Conservation (phyloP, 371 early-diverging fungal species). For the Mucor mucedo region DNA sequence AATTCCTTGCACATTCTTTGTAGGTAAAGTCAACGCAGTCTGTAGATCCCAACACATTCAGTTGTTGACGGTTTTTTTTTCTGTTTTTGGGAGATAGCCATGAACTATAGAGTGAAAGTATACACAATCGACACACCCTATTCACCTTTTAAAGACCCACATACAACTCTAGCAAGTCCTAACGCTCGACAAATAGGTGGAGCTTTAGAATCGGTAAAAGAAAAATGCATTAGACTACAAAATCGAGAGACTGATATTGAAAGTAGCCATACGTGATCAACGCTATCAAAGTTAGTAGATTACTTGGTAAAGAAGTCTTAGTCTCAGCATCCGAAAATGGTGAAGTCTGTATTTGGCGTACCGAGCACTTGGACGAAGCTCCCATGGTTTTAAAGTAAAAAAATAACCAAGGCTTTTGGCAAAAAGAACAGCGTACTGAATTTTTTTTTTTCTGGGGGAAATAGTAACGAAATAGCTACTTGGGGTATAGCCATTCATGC, state of each 20-base stretch:
- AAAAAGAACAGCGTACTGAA: neutral
- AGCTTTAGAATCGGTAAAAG: constrained; percentile 26
- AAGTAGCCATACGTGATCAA: constrained; percentile 53
- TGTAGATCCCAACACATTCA: neutral
- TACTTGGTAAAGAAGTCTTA: constrained; percentile 56
- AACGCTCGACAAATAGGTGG: constrained; percentile 16
- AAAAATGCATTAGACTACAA: neutral
- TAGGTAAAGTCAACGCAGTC: constrained; percentile 29
- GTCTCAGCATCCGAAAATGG: constrained; percentile 60
- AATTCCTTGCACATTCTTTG: constrained; percentile 44
- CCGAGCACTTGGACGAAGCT: constrained; percentile 43
- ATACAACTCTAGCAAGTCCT: constrained; percentile 21
- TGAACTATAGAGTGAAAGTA: constrained; percentile 37
- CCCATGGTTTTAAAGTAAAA: constrained; percentile 51
- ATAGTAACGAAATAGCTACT: constrained; percentile 47
- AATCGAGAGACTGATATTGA: neutral
- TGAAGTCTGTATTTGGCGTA: constrained; percentile 57
- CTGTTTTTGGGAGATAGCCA: constrained; percentile 21
- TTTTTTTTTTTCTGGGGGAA: neutral
- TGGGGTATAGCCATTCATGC: constrained; percentile 72
- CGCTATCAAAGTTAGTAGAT: constrained; percentile 58
- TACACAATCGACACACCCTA: constrained; percentile 25
- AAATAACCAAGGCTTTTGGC: no score
- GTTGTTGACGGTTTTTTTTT: neutral
- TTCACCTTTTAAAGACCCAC: constrained; percentile 28